These are phyloP conservation scores for Davidsoniella neocaledoniae DNA, from an alignment of 2,329 filamentous ascomycete genomes.

Conservation along the genomic window DNA sequence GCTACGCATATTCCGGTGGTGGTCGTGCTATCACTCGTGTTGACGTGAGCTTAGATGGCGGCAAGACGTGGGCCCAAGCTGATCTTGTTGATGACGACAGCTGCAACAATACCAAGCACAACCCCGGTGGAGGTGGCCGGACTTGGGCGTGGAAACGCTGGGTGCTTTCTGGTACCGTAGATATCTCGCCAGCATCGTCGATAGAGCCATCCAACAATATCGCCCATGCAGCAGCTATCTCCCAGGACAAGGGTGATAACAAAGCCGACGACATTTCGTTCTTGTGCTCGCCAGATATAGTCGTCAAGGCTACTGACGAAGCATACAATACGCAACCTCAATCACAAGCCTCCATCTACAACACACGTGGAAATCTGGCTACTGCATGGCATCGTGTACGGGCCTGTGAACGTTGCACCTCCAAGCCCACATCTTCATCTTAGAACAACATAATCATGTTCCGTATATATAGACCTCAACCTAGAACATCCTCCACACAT, in stretches of 20 bases:
- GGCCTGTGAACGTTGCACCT: conserved; percentile 20
- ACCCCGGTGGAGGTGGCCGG: conserved; percentile 21
- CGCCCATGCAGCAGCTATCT: neutral
- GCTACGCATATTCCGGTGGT: conserved; percentile 53
- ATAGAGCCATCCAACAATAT: conserved; percentile 7
- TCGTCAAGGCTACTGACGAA: conserved; percentile 51
- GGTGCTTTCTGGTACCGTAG: conserved; percentile 34
- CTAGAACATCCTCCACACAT: too few species aligned
- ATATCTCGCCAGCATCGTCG: neutral
- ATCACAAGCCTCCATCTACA: conserved; percentile 41
- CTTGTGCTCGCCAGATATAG: conserved; percentile 30
- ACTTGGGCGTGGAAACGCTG: conserved; percentile 48
- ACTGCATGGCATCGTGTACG: conserved; percentile 49
- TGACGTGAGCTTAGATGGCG: conserved; percentile 47
- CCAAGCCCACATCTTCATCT: neutral
- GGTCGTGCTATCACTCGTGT: conserved; percentile 50
- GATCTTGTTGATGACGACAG: conserved; percentile 32
- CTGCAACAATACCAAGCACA: conserved; percentile 20
- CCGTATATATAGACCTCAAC: too few species aligned
- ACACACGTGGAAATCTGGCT: conserved; percentile 46
- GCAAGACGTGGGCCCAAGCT: conserved; percentile 47
- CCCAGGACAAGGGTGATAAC: neutral
- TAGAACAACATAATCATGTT: neutral
- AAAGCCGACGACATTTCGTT: conserved; percentile 14
- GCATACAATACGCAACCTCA: conserved; percentile 51